Base-by-base conservation (phyloP, 208 protist genomes). In the Blastocrithidia nonstop region DNA sequence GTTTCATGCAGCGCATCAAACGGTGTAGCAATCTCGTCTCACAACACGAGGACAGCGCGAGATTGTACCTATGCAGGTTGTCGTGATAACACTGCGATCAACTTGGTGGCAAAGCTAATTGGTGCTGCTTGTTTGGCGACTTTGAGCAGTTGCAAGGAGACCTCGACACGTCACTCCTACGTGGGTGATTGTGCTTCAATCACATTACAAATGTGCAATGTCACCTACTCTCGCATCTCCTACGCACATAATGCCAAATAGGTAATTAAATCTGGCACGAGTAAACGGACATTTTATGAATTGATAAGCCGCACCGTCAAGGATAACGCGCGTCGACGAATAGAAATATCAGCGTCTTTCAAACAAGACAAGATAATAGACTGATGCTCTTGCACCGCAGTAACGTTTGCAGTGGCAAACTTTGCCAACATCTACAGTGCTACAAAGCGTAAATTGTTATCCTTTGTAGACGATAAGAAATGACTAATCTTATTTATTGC, bases 381-480 rank as follows among this genome's bases (percentile, higher is more conserved):
- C 31, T 95, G 74, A 54, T 96, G 85, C 32, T 87, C 66, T 42
- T 95, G 71, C n/a, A 95, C 89, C n/a, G 94, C 93, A 13, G 85
- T 50, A 33, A 81, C 62, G 23, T 77, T 61, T 54, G 98, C 92
- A 6, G 62, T 65, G 5, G 97, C 76, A 23, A 95, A 93, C 33
- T 84, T 70, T 24, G 88, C 57, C 17, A 99, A 77, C 16, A 91
- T 91, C 50, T 97, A 56, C 4, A 99, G 71, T 0, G 96, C 95
- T 0, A 99, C 96, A 59, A 98, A 98, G 42, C 94, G 88, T 45
- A 98, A 91, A 66, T 99, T 99, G 60, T 99, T 99, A 61, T 99
- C 96, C n/a, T 61, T 61, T 44, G 85, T 95, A 4, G 66, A 70
- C 13, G 78, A 53, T 6, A 99, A 71, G 55, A 99, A 99, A 42